Conservation (phyloP, 345 rosid species). For the Rhizophora apiculata region DNA sequence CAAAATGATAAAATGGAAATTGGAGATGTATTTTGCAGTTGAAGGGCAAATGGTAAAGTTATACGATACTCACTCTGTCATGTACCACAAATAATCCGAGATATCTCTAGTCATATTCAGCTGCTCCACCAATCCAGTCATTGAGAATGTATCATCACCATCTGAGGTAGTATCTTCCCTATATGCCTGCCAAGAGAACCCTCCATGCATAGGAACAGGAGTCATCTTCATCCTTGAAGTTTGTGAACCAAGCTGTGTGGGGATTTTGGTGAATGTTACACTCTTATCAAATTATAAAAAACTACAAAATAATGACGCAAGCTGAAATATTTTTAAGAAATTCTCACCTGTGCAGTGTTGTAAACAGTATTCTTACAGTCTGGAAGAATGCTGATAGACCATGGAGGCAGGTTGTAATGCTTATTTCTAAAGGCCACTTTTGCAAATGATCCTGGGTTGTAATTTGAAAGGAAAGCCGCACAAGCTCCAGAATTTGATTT, state of each 20-base stretch:
- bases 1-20: not conserved
- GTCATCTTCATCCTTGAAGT: slow-evolving; percentile 82
- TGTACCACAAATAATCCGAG: slow-evolving; percentile 95
- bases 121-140: slow-evolving; percentile 91
- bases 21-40: not conserved
- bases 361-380: slow-evolving; percentile 96
- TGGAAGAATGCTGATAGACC: slow-evolving; percentile 98
- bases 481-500: slow-evolving; percentile 73
- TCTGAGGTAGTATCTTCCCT: slow-evolving; percentile 64
- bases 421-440: slow-evolving; percentile 67
- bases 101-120: slow-evolving; percentile 84
- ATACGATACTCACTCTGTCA: slow-evolving; percentile 76
- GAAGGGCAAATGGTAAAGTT: not conserved
- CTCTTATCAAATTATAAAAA: not conserved
- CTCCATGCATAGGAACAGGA: slow-evolving; percentile 71
- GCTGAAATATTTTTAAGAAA: not conserved
- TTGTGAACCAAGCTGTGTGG: slow-evolving; percentile 82
- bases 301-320: not conserved
- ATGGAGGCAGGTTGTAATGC: slow-evolving; percentile 95
- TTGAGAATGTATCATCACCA: slow-evolving; percentile 63
- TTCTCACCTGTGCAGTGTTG: slow-evolving; percentile 92
- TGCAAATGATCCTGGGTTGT: slow-evolving; percentile 58
- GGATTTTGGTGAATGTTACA: slow-evolving; percentile 7
- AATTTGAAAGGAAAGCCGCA: slow-evolving; percentile 93
- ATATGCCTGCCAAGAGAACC: slow-evolving; percentile 92